phyloP scores from a whole-genome alignment of 805 yeast genomes.

The Wickerhamiella australiensis region DNA sequence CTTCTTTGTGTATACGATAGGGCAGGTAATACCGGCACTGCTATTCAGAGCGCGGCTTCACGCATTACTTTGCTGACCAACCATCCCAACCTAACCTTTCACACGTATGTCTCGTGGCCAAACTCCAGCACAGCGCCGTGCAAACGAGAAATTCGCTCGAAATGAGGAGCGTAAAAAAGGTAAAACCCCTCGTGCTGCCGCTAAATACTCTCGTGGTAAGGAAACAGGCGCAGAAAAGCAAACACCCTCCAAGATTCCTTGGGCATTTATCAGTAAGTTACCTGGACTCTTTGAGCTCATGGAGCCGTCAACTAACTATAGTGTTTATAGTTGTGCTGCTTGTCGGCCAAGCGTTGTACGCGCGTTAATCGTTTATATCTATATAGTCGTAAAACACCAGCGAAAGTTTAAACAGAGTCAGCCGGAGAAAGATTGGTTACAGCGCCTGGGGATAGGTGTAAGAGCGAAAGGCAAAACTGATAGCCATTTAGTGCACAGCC shows the following conservation, averaged over 20 bases:
- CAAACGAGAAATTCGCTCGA: constrained; percentile 75
- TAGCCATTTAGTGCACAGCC: constrained; percentile 23
- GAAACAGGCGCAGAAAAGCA: not conserved
- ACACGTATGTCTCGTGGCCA: constrained; percentile 30
- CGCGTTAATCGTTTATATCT: not conserved
- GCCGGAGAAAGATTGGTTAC: too few relatives aligned
- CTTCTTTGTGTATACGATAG: too few relatives aligned
- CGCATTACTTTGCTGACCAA: not conserved
- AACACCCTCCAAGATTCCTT: not conserved
- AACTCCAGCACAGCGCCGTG: constrained; percentile 77
- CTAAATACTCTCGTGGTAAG: constrained; percentile 9
- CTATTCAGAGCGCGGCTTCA: too few relatives aligned
- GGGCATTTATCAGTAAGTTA: constrained; percentile 5
- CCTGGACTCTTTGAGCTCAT: not conserved
- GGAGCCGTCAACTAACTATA: not conserved
- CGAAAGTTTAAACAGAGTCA: too few relatives aligned
- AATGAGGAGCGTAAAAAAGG: constrained; percentile 64
- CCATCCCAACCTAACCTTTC: not conserved
- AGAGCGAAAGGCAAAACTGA: too few relatives aligned
- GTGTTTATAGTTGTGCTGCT: constrained; percentile 6
- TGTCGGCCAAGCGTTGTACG: constrained; percentile 10
- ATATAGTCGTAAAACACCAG: not conserved
- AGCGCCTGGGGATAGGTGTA: too few relatives aligned
- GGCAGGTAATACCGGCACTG: too few relatives aligned
- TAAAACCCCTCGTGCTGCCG: constrained; percentile 33